These are phyloP conservation scores for Trametes villosa DNA, from an alignment of 768 basidiomycete species.

Conservation along the genomic window DNA sequence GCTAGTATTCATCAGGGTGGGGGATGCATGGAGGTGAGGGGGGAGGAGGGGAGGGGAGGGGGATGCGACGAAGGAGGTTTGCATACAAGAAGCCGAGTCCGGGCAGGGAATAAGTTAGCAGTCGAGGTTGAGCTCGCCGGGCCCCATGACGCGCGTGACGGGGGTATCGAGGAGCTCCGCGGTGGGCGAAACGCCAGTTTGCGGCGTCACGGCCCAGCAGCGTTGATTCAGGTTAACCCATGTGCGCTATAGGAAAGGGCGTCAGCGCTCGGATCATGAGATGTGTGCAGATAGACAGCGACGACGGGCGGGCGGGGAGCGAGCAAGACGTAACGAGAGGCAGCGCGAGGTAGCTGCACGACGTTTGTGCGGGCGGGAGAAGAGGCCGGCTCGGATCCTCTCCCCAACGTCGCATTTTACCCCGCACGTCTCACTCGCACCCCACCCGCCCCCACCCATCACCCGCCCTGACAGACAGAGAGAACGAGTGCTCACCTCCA, in stretches of 20 bases:
- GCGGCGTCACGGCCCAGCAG: background rate
- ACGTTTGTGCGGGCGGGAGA: background rate
- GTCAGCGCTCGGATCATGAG: constrained; percentile 13
- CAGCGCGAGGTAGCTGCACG: background rate
- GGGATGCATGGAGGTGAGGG: background rate
- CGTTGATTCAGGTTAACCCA: constrained; percentile 15
- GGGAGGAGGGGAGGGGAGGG: background rate
- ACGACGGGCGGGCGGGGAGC: background rate
- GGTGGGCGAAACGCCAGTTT: background rate
- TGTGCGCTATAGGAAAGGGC: constrained; percentile 14
- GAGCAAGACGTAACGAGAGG: constrained; percentile 13
- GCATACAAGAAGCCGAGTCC: background rate
- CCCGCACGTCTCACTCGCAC: background rate
- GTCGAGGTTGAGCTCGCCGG: constrained; percentile 8
- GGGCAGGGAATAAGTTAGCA: constrained; percentile 15
- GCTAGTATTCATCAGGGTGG: background rate
- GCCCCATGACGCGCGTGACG: background rate
- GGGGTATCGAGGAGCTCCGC: background rate
- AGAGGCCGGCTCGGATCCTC: constrained; percentile 13
- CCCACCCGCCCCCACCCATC: background rate
- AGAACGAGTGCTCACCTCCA: constrained; percentile 29
- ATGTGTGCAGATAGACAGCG: background rate
- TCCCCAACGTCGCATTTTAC: background rate
- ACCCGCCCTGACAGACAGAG: background rate
- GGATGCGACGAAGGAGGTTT: background rate